A percentile compares a stretch with the other conserved stretches of the same genome.
Conservation (phyloP, 495 filamentous ascomycete genomes). For the Chlorociboria aeruginascens region DNA sequence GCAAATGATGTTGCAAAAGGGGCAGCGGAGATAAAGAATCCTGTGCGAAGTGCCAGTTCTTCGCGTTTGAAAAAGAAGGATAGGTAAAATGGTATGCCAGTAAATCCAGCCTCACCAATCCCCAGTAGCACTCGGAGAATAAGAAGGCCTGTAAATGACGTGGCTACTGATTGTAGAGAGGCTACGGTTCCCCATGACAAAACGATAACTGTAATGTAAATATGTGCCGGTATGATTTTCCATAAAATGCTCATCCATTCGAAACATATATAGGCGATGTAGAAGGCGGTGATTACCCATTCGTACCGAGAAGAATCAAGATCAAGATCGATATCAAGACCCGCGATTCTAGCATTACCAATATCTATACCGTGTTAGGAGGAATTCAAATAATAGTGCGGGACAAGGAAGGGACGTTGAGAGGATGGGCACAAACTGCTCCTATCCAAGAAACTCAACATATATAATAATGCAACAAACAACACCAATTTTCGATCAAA, state of each 20-base stretch:
- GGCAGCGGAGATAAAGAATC: slow-evolving; percentile 72
- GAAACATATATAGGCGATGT: slow-evolving; percentile 53
- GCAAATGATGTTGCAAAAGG: slow-evolving; percentile 78
- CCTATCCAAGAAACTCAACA: slow-evolving; percentile 70
- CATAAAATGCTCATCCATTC: slow-evolving; percentile 69
- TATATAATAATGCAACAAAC: slow-evolving; percentile 71
- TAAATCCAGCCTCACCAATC: slow-evolving; percentile 64
- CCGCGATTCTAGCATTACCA: slow-evolving; percentile 67
- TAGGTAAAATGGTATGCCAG: slow-evolving; percentile 67
- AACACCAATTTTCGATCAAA: slow-evolving; percentile 67
- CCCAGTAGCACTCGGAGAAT: slow-evolving; percentile 54
- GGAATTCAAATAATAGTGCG: not conserved
- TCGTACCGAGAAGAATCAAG: slow-evolving; percentile 62
- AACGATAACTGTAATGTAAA: slow-evolving; percentile 54
- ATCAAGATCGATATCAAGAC: slow-evolving; percentile 52
- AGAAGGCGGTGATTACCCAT: slow-evolving; percentile 71
- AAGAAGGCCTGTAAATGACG: slow-evolving; percentile 62
- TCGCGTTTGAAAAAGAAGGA: slow-evolving; percentile 78
- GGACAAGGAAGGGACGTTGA: not conserved
- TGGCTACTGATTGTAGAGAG: slow-evolving; percentile 56
- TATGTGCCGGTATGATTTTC: slow-evolving; percentile 50
- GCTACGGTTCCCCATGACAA: slow-evolving; percentile 56
- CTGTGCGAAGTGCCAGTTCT: slow-evolving; percentile 70
- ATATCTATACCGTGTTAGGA: slow-evolving; percentile 42
- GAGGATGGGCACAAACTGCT: slow-evolving; percentile 42